Conservation (phyloP, 352 stramenopile species). For the Peronospora farinosa region DNA sequence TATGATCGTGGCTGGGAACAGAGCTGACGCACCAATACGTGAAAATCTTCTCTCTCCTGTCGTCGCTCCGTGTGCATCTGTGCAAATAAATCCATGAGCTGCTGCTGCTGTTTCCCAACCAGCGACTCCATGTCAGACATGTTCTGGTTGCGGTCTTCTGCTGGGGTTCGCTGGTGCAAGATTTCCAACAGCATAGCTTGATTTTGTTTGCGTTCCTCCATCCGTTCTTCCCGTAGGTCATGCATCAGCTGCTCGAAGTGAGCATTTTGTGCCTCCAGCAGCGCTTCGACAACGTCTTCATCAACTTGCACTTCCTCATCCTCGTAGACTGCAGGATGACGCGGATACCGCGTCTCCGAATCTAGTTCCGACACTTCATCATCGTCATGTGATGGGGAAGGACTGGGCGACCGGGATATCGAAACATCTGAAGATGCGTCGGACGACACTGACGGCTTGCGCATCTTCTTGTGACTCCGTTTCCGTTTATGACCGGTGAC, state of each 20-base stretch:
- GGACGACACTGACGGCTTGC: conserved; percentile 26
- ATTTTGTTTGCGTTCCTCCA: conserved; percentile 32
- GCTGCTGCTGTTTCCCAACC: conserved; percentile 30
- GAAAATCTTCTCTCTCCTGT: conserved; percentile 35
- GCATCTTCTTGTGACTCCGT: conserved; percentile 14
- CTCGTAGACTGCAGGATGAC: conserved; percentile 2
- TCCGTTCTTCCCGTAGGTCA: conserved; percentile 26
- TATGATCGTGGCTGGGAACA: conserved; percentile 12
- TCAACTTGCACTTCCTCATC: conserved; percentile 19
- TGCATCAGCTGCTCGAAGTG: conserved; percentile 32
- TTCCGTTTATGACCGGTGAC: conserved; percentile 28
- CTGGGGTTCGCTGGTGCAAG: conserved; percentile 22
- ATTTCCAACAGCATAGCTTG: conserved; percentile 32
- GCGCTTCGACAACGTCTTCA: conserved; percentile 23
- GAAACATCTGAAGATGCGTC: conserved; percentile 16
- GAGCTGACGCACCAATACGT: conserved; percentile 23
- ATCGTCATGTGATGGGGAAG: conserved; percentile 10
- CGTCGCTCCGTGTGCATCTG: conserved; percentile 35
- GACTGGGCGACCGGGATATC: conserved; percentile 13
- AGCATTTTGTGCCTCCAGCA: conserved; percentile 29
- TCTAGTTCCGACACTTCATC: conserved; percentile 26
- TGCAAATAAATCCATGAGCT: conserved; percentile 34
- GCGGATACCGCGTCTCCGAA: background rate
- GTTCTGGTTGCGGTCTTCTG: conserved; percentile 20
- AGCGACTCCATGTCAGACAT: conserved; percentile 25